Evolutionary conservation across 2,329 filamentous ascomycete species (phyloP).

Genomic region (Aspergillus latus): DNA sequence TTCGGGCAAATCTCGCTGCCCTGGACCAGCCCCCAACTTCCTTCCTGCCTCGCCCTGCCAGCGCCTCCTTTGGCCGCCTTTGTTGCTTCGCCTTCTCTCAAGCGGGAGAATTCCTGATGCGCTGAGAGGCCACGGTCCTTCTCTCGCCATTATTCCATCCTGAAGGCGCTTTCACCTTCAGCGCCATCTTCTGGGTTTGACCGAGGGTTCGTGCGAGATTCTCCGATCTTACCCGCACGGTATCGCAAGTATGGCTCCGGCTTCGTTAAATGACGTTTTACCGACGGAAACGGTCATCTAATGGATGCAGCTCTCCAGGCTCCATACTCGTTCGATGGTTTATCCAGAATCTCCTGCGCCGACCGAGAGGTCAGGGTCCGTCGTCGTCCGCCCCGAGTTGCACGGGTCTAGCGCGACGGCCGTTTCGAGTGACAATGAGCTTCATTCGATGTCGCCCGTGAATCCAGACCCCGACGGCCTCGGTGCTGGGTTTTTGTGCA

Average conservation of each 20-base stretch:
- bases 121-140: not conserved
- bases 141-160: constrained; percentile 1
- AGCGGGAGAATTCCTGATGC: not conserved
- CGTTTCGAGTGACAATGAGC: constrained; percentile 21
- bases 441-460: constrained; percentile 15
- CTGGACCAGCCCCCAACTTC: constrained; percentile 8
- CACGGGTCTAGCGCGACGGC: constrained; percentile 21
- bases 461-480: constrained; percentile 16
- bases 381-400: constrained; percentile 20
- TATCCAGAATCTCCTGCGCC: constrained; percentile 21
- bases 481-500: constrained; percentile 13
- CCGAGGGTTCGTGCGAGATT: constrained; percentile 13
- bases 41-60: constrained; percentile 6
- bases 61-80: not conserved
- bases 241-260: constrained; percentile 5
- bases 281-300: constrained; percentile 12
- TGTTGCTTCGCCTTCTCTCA: not conserved
- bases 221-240: constrained; percentile 19
- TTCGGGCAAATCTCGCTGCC: constrained; percentile 8
- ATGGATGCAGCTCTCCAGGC: constrained; percentile 1
- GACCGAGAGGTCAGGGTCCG: constrained; percentile 28
- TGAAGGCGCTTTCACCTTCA: constrained; percentile 12
- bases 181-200: constrained; percentile 16
- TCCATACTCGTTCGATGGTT: constrained; percentile 26
- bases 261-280: constrained; percentile 8